Conservation (phyloP, 2,329 filamentous ascomycete species). For the Cytospora paraplurivora region DNA sequence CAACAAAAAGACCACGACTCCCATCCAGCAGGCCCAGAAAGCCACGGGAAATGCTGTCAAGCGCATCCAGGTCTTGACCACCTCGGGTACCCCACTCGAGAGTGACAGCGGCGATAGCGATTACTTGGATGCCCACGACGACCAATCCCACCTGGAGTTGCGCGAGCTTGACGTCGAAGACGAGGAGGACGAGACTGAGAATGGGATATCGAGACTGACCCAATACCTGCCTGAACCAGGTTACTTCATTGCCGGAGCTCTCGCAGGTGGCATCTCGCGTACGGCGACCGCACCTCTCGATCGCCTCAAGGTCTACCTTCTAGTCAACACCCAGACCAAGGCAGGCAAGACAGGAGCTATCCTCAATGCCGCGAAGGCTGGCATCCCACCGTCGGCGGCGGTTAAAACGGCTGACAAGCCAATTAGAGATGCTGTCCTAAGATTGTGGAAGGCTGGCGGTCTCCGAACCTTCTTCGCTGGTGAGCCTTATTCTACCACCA, state of each 20-base stretch:
- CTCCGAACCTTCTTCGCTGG: conserved; percentile 90
- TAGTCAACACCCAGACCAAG: conserved; percentile 77
- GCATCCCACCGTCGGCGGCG: conserved; percentile 65
- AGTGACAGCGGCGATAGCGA: conserved; percentile 10
- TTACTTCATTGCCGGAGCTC: conserved; percentile 95
- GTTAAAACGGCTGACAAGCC: conserved; percentile 68
- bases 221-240: conserved; percentile 82
- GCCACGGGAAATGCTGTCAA: conserved; percentile 11
- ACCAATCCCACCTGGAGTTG: conserved; percentile 22
- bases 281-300: conserved; percentile 96
- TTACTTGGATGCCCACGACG: conserved; percentile 22
- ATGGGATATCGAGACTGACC: conserved; percentile 58
- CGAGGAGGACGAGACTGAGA: conserved; percentile 34
- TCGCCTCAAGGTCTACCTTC: conserved; percentile 94
- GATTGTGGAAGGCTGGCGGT: conserved; percentile 84
- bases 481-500: conserved; percentile 46
- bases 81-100: conserved; percentile 20
- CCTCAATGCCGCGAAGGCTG: conserved; percentile 68
- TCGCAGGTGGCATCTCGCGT: conserved; percentile 91
- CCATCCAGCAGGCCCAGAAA: conserved; percentile 15
- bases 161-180: conserved; percentile 16
- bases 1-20: background rate
- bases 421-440: conserved; percentile 71
- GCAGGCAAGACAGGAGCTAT: conserved; percentile 58
- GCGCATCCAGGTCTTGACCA: conserved; percentile 1